phyloP scores from a whole-genome alignment of 257 asterid species.

The Solanum tarijense region DNA sequence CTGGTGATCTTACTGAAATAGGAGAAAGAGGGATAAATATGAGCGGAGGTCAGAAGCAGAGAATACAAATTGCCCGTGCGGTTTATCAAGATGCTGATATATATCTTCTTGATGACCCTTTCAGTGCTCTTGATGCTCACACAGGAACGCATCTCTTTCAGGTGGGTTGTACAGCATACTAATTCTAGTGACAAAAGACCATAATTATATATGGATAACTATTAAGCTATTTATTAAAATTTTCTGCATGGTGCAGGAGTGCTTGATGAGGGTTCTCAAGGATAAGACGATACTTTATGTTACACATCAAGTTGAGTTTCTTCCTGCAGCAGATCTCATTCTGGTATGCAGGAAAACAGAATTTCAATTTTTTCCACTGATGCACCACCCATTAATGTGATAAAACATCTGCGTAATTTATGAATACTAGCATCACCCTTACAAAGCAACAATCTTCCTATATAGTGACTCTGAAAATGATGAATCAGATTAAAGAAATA shows the following conservation, averaged over 20 bases:
- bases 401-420: not conserved
- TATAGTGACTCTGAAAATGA: not conserved
- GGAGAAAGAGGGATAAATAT: constrained; percentile 95
- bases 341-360: constrained; percentile 35
- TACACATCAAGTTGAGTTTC: constrained; percentile 92
- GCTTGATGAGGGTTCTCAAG: constrained; percentile 85
- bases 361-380: not conserved
- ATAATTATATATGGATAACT: not conserved
- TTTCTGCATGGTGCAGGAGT: constrained; percentile 38
- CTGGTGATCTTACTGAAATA: constrained; percentile 82
- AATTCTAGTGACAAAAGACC: not conserved
- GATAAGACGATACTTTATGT: constrained; percentile 80
- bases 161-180: constrained; percentile 21
- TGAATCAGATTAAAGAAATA: not conserved
- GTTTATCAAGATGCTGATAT: constrained; percentile 92
- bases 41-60: constrained; percentile 97
- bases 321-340: constrained; percentile 92
- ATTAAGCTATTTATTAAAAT: not conserved
- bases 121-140: constrained; percentile 95
- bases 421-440: not conserved
- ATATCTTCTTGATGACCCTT: constrained; percentile 92
- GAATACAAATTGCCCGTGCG: constrained; percentile 94
- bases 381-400: not conserved
- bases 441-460: not conserved
- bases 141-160: constrained; percentile 82